Base-by-base conservation (phyloP, 1,284 basidiomycete species). In the Rhizopogon parksii region DNA sequence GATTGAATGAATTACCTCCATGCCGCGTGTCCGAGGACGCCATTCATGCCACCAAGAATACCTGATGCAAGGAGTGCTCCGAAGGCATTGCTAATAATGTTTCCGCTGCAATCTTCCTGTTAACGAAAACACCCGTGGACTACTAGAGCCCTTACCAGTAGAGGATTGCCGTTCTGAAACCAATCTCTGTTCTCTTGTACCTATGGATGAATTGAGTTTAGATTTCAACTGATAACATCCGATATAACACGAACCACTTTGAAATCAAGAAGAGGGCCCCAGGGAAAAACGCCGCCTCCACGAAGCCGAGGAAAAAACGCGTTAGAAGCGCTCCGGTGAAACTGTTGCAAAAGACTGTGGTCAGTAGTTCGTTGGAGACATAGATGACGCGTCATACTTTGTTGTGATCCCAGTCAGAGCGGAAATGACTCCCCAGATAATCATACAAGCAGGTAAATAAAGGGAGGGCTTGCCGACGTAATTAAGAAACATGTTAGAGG, bases 51-150 rank as follows among this genome's bases (percentile, higher is more conserved):
- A 50, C 74, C 70, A 53, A 89, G 70, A 50, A 88, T 86, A 3
- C 78, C 83, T 8, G 85, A 88, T 7, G 86, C 88, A 49, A 92
- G 78, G n/a, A 92, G 72, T 0, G 86, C 75, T 12, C 90, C 88
- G 62, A 92, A 91, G 1, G 88, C 90, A 69, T 91, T 93, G 53
- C 83, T 85, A 56, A 91, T 81, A 39, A 56, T 52, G 35, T 56
- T 65, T n/a, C 61, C 60, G 40, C 30, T 45, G 30, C 17, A n/a
- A 45, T n/a, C 12, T 21, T n/a, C 8, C 17, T 45, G 17, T 32
- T 34, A 34, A 34, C 6, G 12, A 14, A 9, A 32, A 21, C 35
- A 91, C 70, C 60, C 72, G 79, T 9, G 85, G 86, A 58, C 15
- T 6, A 30, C 2, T 3, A 45, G 30, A 32, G 19, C 42, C 17